Percentiles rank a stretch among this genome's conserved stretches.
These are phyloP conservation scores for Cystobasidium slooffiae DNA, from an alignment of 1,284 basidiomycete genomes.

Conservation along the genomic window DNA sequence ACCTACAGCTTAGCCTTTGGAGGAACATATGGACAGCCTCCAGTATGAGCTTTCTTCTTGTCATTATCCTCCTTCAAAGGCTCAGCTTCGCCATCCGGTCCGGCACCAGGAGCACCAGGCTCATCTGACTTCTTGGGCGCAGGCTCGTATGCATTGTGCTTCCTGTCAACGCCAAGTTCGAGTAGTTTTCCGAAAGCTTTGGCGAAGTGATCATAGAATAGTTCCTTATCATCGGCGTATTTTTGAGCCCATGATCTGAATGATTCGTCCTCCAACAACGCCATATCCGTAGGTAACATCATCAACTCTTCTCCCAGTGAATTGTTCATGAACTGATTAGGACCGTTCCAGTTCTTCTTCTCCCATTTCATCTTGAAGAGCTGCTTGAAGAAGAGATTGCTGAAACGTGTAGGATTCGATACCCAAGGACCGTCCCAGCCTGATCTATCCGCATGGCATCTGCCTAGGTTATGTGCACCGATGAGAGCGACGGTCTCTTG, in stretches of 20 bases:
- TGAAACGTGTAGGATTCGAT: conserved; percentile 61
- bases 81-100: conserved; percentile 42
- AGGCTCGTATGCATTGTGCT: conserved; percentile 45
- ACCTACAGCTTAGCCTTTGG: conserved; percentile 19
- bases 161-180: conserved; percentile 58
- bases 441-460: conserved; percentile 60
- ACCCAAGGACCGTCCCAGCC: conserved; percentile 59
- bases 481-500: conserved; percentile 65
- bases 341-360: conserved; percentile 63
- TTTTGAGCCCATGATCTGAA: conserved; percentile 60
- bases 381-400: conserved; percentile 61
- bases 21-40: conserved; percentile 18
- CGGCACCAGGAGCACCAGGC: conserved; percentile 45
- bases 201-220: conserved; percentile 64
- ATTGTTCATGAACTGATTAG: conserved; percentile 59
- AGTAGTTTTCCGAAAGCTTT: conserved; percentile 57
- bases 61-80: conserved; percentile 37
- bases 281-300: conserved; percentile 64
- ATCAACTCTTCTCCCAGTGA: conserved; percentile 62
- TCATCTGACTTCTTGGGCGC: conserved; percentile 49
- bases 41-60: conserved; percentile 1
- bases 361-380: conserved; percentile 61
- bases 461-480: conserved; percentile 63
- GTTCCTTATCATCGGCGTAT: conserved; percentile 62
- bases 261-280: conserved; percentile 57